phyloP scores from a whole-genome alignment of 306 rosid genomes.

The Parietaria judaica region DNA sequence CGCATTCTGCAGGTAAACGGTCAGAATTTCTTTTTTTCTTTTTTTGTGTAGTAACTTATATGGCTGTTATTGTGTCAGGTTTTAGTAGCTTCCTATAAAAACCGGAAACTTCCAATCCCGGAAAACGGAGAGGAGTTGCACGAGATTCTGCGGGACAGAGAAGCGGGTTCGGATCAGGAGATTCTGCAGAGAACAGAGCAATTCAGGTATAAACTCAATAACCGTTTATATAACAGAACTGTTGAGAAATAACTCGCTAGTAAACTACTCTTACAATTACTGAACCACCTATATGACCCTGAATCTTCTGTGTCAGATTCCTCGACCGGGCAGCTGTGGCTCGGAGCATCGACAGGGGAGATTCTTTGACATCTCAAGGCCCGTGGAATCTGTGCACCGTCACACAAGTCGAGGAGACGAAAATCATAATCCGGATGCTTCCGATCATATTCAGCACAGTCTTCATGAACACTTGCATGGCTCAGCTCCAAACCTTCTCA shows the following conservation, averaged over 20 bases:
- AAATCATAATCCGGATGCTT: slow-evolving; percentile 72
- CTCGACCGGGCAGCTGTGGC: slow-evolving; percentile 62
- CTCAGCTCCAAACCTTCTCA: slow-evolving; percentile 79
- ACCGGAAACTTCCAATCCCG: slow-evolving; percentile 52
- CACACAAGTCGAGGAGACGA: slow-evolving; percentile 83
- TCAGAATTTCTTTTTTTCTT: background rate
- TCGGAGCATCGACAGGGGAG: slow-evolving; percentile 6
- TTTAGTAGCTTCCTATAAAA: slow-evolving; percentile 41
- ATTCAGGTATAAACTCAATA: slow-evolving; percentile 42
- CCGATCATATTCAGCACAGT: slow-evolving; percentile 75
- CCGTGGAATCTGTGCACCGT: slow-evolving; percentile 67
- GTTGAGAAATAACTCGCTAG: too few relatives aligned
- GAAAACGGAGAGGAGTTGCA: slow-evolving; percentile 38
- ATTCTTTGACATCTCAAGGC: slow-evolving; percentile 18
- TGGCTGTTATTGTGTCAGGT: slow-evolving; percentile 30
- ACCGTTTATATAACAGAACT: too few relatives aligned
- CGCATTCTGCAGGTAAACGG: slow-evolving; percentile 50
- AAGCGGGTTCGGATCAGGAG: slow-evolving; percentile 28
- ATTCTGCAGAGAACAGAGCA: slow-evolving; percentile 57
- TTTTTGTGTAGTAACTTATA: background rate
- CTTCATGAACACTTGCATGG: slow-evolving; percentile 78
- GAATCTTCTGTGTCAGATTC: slow-evolving; percentile 29
- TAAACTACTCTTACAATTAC: too few relatives aligned
- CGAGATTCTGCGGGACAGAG: slow-evolving; percentile 41
- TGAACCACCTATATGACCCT: too few relatives aligned